Conservation (phyloP, 768 basidiomycete species). For the Pleurotus giganteus region DNA sequence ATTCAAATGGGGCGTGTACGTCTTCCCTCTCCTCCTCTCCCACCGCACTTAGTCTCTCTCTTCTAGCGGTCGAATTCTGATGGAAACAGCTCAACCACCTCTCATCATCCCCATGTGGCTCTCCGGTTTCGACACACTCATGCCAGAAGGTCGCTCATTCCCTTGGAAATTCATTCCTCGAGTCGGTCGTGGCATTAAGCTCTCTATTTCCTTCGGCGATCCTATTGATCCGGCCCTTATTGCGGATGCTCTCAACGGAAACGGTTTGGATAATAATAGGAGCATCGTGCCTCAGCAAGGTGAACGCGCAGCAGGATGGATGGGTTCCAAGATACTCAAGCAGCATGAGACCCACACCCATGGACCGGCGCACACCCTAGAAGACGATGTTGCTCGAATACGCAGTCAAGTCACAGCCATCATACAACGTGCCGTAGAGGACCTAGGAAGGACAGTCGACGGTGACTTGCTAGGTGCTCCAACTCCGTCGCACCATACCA, state of each 20-base stretch:
- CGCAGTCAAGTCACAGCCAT: slow-evolving; percentile 54
- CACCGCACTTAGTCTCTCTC: slow-evolving; percentile 8
- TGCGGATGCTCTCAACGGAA: slow-evolving; percentile 14
- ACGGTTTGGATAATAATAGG: slow-evolving; percentile 7
- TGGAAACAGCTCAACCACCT: slow-evolving; percentile 56
- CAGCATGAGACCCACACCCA: not conserved
- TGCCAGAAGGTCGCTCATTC: slow-evolving; percentile 81
- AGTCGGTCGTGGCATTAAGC: slow-evolving; percentile 42
- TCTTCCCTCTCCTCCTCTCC: slow-evolving; percentile 18
- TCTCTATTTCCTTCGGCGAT: slow-evolving; percentile 79
- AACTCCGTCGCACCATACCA: too few relatives aligned
- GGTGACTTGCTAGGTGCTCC: slow-evolving; percentile 29
- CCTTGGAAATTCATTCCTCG: slow-evolving; percentile 75
- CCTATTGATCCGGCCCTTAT: slow-evolving; percentile 54
- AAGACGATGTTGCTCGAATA: slow-evolving; percentile 32
- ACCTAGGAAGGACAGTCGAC: slow-evolving; percentile 49
- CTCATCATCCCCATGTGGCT: slow-evolving; percentile 93
- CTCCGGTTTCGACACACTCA: slow-evolving; percentile 82
- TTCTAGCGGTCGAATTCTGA: slow-evolving; percentile 79
- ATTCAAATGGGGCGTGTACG: slow-evolving; percentile 97
- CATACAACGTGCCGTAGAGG: slow-evolving; percentile 52
- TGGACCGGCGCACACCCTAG: not conserved
- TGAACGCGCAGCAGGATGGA: slow-evolving; percentile 21
- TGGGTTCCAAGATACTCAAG: slow-evolving; percentile 14
- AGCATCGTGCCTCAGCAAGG: not conserved